Conservation (phyloP, 2,329 filamentous ascomycete genomes). For the Verticillium zaregamsianum region DNA sequence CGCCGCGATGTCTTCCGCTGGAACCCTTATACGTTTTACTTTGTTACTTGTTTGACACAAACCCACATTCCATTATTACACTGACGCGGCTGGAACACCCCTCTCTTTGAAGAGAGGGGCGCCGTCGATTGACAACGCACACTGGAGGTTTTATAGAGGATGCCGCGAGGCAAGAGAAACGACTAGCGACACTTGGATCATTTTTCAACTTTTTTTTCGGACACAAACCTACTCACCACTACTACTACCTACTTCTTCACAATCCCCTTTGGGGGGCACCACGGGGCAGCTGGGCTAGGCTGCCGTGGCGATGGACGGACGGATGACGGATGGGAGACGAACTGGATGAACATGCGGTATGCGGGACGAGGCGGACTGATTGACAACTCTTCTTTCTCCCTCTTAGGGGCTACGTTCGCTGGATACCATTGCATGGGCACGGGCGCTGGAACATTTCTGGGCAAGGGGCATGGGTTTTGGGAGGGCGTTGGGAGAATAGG, state of each 20-base stretch:
- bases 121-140: neutral
- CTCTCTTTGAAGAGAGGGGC: neutral
- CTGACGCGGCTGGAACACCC: constrained; percentile 3
- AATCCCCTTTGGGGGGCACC: neutral
- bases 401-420: constrained; percentile 1
- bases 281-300: constrained; percentile 12
- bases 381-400: neutral
- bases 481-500: neutral
- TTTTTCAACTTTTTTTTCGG: neutral
- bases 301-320: constrained; percentile 6
- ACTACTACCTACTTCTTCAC: neutral
- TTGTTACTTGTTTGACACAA: constrained; percentile 18
- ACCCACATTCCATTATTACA: constrained; percentile 8
- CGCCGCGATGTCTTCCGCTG: neutral
- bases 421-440: constrained; percentile 3
- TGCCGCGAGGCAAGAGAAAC: constrained; percentile 33
- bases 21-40: constrained; percentile 16
- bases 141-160: constrained; percentile 24
- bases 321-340: constrained; percentile 8
- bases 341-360: constrained; percentile 6
- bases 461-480: neutral
- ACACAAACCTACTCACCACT: neutral
- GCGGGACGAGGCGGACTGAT: neutral
- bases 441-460: neutral
- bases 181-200: neutral